Percentiles rank a stretch among this genome's conserved stretches.
Conservation (phyloP, 495 filamentous ascomycete species). For the Neurospora discreta region DNA sequence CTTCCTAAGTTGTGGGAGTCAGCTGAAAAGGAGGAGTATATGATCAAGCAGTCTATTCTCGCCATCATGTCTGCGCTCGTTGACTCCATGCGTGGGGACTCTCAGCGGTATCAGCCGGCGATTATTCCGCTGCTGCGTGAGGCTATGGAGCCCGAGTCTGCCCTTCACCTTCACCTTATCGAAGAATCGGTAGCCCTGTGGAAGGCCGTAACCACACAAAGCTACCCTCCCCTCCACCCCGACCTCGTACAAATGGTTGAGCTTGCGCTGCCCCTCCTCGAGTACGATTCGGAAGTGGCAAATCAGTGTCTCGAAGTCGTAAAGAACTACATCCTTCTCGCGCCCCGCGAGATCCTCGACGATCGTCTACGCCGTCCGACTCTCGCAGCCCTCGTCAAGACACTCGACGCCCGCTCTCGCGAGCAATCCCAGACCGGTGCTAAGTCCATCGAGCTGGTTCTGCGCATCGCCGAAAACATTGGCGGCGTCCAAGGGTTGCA, state of each 20-base stretch:
- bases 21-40: constrained; percentile 67
- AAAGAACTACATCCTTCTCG: constrained; percentile 66
- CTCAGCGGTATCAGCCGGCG: constrained; percentile 55
- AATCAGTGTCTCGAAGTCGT: constrained; percentile 53
- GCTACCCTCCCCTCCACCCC: constrained; percentile 49
- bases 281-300: constrained; percentile 43
- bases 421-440: constrained; percentile 57
- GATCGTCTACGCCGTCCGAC: constrained; percentile 47
- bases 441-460: constrained; percentile 56
- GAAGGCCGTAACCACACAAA: constrained; percentile 63
- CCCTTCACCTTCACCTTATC: constrained; percentile 70
- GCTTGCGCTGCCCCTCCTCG: constrained; percentile 58
- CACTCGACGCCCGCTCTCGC: constrained; percentile 48
- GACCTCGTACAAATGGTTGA: constrained; percentile 58
- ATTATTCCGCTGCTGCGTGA: constrained; percentile 70
- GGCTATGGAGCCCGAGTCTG: constrained; percentile 68
- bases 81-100: constrained; percentile 63
- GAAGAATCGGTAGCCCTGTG: constrained; percentile 90
- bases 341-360: constrained; percentile 62
- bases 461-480: constrained; percentile 56
- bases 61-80: constrained; percentile 70
- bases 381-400: constrained; percentile 45
- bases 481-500: constrained; percentile 55
- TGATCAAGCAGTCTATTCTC: constrained; percentile 84
- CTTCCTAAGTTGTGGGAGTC: constrained; percentile 80